Conservation (phyloP, 306 rosid species). For the Prunus kanzakura region DNA sequence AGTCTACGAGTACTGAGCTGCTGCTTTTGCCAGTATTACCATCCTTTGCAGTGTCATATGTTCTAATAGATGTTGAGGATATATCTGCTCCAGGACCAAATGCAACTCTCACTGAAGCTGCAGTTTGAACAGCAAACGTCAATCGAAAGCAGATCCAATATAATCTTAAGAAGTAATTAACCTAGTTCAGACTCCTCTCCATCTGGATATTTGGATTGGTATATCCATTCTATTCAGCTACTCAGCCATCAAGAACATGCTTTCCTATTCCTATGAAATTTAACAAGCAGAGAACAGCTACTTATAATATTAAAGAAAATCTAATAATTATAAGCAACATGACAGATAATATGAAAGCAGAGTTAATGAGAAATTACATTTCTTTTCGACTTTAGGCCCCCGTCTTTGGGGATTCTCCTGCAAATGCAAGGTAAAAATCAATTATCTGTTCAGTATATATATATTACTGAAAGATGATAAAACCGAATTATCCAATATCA, state of each 20-base stretch:
- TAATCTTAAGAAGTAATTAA: not conserved
- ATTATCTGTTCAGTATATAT: not conserved
- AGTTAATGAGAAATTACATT: slow-evolving; percentile 43
- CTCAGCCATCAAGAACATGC: not conserved
- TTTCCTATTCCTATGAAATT: not conserved
- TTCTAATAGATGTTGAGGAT: slow-evolving; percentile 40
- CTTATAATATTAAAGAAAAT: not conserved
- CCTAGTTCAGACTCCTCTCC: too few relatives aligned
- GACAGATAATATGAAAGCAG: slow-evolving; percentile 3
- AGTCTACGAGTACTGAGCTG: slow-evolving; percentile 20
- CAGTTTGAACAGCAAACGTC: slow-evolving; percentile 23
- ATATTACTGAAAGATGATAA: not conserved
- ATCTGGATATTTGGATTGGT: too few relatives aligned
- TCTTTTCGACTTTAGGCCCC: slow-evolving; percentile 42
- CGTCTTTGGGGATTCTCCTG: slow-evolving; percentile 51
- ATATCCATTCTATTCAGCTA: too few relatives aligned
- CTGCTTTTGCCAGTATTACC: slow-evolving; percentile 28
- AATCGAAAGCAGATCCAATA: slow-evolving; percentile 25
- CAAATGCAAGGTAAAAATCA: slow-evolving; percentile 34
- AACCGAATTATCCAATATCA: not conserved
- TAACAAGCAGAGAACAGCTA: not conserved
- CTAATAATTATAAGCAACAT: not conserved
- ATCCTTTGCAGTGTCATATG: slow-evolving; percentile 36
- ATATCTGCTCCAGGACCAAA: slow-evolving; percentile 60
- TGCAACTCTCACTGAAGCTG: slow-evolving; percentile 68